Conservation (phyloP, 257 asterid genomes). For the Coffea eugenioides region DNA sequence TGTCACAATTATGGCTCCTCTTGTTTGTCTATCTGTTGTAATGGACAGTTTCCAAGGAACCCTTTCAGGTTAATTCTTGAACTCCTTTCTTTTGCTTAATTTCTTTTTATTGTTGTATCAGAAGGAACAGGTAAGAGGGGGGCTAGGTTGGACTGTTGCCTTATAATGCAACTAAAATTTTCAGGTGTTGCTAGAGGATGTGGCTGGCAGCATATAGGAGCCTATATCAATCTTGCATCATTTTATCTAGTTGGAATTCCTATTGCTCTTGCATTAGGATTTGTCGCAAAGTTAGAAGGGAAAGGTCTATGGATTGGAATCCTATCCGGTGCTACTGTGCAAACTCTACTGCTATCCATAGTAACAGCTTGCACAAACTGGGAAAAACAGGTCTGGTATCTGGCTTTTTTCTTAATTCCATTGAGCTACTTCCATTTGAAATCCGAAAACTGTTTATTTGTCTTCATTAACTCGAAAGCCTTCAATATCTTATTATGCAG, state of each 20-base stretch:
- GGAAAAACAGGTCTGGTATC: constrained; percentile 27
- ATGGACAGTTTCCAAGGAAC: constrained; percentile 55
- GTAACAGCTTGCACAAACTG: constrained; percentile 46
- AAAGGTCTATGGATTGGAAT: constrained; percentile 62
- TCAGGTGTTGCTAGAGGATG: constrained; percentile 65
- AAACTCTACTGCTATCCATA: constrained; percentile 33
- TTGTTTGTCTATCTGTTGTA: constrained; percentile 42
- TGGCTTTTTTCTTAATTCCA: neutral
- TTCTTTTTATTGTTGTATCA: no score
- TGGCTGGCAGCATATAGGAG: constrained; percentile 67
- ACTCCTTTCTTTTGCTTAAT: no score
- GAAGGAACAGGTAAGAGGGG: no score
- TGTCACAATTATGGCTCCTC: constrained; percentile 45
- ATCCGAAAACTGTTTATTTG: neutral
- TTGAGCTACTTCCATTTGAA: neutral
- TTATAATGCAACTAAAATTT: neutral
- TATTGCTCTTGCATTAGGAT: constrained; percentile 36
- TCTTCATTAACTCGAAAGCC: neutral
- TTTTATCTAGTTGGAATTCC: constrained; percentile 53
- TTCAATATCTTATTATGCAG: neutral
- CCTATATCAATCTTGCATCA: constrained; percentile 49
- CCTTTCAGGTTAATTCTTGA: constrained; percentile 38
- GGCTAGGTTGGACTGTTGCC: no score
- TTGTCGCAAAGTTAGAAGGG: constrained; percentile 33
- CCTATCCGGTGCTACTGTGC: constrained; percentile 34